phyloP scores from a whole-genome alignment of 163 green algal species.

The Scenedesmus sp. region DNA sequence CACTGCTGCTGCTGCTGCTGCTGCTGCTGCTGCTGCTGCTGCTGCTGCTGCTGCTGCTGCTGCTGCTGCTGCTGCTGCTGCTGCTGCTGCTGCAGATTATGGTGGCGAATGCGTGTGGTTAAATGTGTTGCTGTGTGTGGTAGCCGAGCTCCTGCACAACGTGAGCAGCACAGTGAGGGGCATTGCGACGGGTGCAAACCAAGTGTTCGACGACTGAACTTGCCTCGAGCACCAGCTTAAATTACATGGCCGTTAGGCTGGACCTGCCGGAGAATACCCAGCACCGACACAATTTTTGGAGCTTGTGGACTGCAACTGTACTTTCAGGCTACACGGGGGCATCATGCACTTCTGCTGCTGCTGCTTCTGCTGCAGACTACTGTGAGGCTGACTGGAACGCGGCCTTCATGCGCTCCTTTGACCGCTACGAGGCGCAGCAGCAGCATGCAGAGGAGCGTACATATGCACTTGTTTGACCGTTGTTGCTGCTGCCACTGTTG shows the following conservation, averaged over 20 bases:
- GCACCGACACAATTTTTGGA: not conserved
- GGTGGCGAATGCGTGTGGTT: slow-evolving; percentile 10
- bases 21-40: slow-evolving; percentile 8
- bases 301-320: not conserved
- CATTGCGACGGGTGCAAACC: not conserved
- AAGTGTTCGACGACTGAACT: too few species aligned
- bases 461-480: too few species aligned
- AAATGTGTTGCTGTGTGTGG: slow-evolving; percentile 36
- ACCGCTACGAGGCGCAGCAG: slow-evolving; percentile 11
- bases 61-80: not conserved
- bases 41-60: slow-evolving; percentile 2
- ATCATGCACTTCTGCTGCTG: not conserved
- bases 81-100: not conserved
- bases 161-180: not conserved
- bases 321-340: not conserved
- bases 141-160: not conserved
- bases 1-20: not conserved
- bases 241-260: not conserved
- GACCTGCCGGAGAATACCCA: not conserved
- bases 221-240: too few species aligned
- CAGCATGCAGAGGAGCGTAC: slow-evolving; percentile 4
- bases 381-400: slow-evolving; percentile 28
- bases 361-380: not conserved
- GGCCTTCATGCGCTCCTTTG: slow-evolving; percentile 16
- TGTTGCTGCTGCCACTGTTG: too few species aligned